These are phyloP conservation scores for Marasmius oreades DNA, from an alignment of 1,284 basidiomycete genomes.

Conservation along the genomic window DNA sequence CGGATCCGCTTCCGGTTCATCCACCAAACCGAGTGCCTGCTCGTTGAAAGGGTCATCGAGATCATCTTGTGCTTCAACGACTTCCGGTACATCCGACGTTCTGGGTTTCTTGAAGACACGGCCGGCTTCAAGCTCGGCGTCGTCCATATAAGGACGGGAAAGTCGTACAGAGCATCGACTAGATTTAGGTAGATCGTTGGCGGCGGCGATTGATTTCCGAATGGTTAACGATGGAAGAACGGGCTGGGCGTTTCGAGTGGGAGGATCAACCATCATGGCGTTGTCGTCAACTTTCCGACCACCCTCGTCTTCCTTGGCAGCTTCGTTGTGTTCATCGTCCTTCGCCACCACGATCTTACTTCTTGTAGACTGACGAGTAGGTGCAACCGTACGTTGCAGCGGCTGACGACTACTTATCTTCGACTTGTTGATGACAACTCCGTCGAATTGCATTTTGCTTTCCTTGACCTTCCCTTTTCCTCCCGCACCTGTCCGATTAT, in stretches of 20 bases:
- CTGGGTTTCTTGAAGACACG: slow-evolving; percentile 68
- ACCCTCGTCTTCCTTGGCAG: slow-evolving; percentile 34
- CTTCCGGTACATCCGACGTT: slow-evolving; percentile 54
- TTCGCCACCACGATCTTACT: slow-evolving; percentile 22
- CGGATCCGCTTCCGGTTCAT: slow-evolving; percentile 57
- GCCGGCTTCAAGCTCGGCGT: slow-evolving; percentile 43
- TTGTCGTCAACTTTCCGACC: slow-evolving; percentile 37
- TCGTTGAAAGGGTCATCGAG: slow-evolving; percentile 29
- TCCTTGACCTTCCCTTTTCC: slow-evolving; percentile 41
- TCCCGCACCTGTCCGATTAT: slow-evolving; percentile 35
- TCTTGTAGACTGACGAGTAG: slow-evolving; percentile 26
- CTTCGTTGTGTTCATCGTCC: slow-evolving; percentile 22
- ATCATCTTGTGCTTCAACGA: slow-evolving; percentile 30
- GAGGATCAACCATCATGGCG: slow-evolving; percentile 58
- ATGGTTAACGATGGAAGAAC: slow-evolving; percentile 40
- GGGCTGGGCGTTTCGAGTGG: slow-evolving; percentile 22
- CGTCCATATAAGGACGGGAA: slow-evolving; percentile 18
- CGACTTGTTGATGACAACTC: slow-evolving; percentile 47
- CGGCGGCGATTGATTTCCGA: slow-evolving; percentile 36
- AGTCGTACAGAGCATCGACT: slow-evolving; percentile 23
- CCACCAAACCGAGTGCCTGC: slow-evolving; percentile 36
- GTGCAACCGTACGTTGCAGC: slow-evolving; percentile 31
- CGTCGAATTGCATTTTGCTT: slow-evolving; percentile 45
- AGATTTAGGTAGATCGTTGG: slow-evolving; percentile 27
- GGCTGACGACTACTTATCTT: slow-evolving; percentile 38